Base-by-base conservation (phyloP, 306 rosid genomes). In the Inga oerstediana region DNA sequence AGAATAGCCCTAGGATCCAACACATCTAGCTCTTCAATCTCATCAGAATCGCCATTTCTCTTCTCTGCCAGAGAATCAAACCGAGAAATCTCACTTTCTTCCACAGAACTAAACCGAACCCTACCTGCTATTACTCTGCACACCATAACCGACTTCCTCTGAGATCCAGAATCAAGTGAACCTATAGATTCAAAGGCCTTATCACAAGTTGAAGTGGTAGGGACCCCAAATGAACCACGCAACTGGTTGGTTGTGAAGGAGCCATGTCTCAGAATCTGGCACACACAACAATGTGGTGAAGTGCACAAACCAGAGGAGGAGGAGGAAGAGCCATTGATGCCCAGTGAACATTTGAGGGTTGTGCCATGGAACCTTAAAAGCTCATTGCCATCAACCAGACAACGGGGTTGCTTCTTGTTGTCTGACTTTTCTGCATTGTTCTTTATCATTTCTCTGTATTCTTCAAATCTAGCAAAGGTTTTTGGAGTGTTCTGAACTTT, bases 51-150 rank as follows among this genome's bases (percentile, higher is more conserved):
- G 7, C 69, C 15, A 48, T 80, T 85, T 27, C 74, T 32, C 46
- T 82, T 84, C 48, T 76, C 74, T 4, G 83, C 88, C 84, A 91
- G 84, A 37, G 93, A 87, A 81, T 91, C 89, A 74, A 85, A 89
- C 74, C 62, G 82, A 2, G 72, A 77, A 75, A 48, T n/a, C 12
- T 4, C 15, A 5, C 24, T 67, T 73, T 73, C 85, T 35, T 79
- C 86, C 24, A 72, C 15, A 78, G 82, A 83, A n/a, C 75, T 66
- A 13, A 78, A 41, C 16, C 41, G 66, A 39, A 88, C 79, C 69
- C 84, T 88, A 51, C 97, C 97, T 35, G 97, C 97, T 41, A 89
- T 75, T 8, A 91, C 97, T 77, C 93, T 86, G 74, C 97, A 91
- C 76, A 91, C 84, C 64, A 90, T 62, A 22, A 91, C 81, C 56